Percentiles rank a stretch among this genome's conserved stretches.
These are phyloP conservation scores for Cucurbita argyrosperma DNA, from an alignment of 306 rosid species.

Conservation along the genomic window DNA sequence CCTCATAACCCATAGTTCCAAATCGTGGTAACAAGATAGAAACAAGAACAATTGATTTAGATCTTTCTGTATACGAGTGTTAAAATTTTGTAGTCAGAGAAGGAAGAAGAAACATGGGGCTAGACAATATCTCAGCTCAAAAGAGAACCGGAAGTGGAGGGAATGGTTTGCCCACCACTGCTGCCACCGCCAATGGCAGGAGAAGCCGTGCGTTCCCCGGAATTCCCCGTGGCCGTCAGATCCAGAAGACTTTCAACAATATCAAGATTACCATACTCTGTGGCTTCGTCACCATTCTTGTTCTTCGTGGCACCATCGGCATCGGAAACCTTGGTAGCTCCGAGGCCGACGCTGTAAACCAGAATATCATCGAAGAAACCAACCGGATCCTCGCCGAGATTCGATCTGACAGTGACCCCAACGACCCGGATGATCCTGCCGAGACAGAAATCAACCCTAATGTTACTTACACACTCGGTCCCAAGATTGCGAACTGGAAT, in stretches of 20 bases:
- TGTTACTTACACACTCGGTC: constrained; percentile 65
- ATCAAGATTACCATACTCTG: constrained; percentile 83
- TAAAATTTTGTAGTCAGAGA: background rate
- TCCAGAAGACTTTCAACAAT: constrained; percentile 81
- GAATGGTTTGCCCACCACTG: constrained; percentile 18
- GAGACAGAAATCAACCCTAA: constrained; percentile 40
- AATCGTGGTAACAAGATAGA: background rate
- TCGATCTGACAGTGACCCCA: constrained; percentile 74
- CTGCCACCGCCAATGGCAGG: constrained; percentile 22
- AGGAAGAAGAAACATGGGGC: constrained; percentile 30
- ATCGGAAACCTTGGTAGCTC: constrained; percentile 59
- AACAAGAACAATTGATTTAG: background rate
- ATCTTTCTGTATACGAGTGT: background rate
- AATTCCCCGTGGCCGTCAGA: constrained; percentile 76
- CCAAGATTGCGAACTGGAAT: constrained; percentile 65
- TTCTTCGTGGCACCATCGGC: constrained; percentile 92
- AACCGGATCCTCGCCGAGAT: constrained; percentile 88
- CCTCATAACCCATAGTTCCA: background rate
- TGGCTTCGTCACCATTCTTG: constrained; percentile 94
- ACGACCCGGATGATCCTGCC: constrained; percentile 39
- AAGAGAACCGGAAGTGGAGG: constrained; percentile 27
- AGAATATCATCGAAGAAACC: constrained; percentile 64
- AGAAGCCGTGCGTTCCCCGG: constrained; percentile 4
- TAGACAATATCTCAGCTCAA: constrained; percentile 34
- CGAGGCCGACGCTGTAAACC: constrained; percentile 57